Conservation (phyloP, 305 asterid genomes). For the Solanum aculeatissimum region DNA sequence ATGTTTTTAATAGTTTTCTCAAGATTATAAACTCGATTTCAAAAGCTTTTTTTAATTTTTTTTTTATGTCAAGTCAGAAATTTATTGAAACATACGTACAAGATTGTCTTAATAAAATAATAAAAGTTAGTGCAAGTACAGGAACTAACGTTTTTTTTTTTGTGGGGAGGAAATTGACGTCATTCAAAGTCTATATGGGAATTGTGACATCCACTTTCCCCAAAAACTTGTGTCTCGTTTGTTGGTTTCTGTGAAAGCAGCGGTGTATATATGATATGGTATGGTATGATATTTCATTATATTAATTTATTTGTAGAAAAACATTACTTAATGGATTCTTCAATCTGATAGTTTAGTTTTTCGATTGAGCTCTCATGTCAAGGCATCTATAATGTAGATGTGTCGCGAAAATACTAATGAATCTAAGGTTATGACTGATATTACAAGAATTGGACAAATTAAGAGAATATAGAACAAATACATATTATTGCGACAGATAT, state of each 20-base stretch:
- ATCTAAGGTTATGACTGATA: too few relatives aligned
- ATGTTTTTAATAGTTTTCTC: too few relatives aligned
- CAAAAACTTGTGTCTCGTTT: not conserved
- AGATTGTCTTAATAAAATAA: not conserved
- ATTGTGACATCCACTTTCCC: not conserved
- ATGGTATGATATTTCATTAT: not conserved
- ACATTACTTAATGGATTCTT: not conserved
- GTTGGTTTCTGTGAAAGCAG: not conserved
- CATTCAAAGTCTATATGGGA: not conserved
- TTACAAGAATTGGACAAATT: not conserved
- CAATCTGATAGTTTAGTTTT: not conserved
- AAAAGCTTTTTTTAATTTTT: too few relatives aligned
- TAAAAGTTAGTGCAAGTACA: not conserved
- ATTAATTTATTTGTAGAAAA: not conserved
- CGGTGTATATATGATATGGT: not conserved
- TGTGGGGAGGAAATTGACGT: not conserved
- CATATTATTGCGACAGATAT: too few relatives aligned
- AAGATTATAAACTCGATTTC: too few relatives aligned
- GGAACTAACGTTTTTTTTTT: not conserved
- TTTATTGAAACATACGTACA: not conserved
- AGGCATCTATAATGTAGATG: not conserved
- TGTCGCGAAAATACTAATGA: not conserved
- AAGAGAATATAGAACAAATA: too few relatives aligned
- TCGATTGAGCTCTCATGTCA: not conserved
- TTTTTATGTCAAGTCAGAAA: too few relatives aligned